These are phyloP conservation scores for Cymbopogon flexuosus DNA, from an alignment of 202 grass and related monocot species.

Conservation along the genomic window DNA sequence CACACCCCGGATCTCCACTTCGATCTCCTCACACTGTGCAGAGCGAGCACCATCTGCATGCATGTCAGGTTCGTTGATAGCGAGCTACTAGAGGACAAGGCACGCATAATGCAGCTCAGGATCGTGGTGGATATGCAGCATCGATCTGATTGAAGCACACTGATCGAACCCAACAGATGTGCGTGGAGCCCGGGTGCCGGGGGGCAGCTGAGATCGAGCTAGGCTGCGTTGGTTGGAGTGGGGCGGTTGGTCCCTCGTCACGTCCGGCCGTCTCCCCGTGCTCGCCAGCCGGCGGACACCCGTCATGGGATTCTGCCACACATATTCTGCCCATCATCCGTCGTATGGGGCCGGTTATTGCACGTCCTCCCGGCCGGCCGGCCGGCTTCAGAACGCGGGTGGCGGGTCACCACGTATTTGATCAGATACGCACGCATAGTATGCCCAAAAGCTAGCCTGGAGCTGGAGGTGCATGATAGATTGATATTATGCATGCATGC, in stretches of 20 bases:
- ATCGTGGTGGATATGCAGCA: not conserved
- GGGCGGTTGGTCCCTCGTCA: slow-evolving; percentile 22
- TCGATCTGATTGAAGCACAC: not conserved
- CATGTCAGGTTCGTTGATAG: not conserved
- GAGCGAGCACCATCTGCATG: not conserved
- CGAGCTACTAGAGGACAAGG: not conserved
- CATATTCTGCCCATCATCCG: not conserved
- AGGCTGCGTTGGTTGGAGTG: not conserved
- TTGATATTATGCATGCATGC: slow-evolving; percentile 18
- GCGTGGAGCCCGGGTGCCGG: not conserved
- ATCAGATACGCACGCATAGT: not conserved
- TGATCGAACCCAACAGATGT: no score
- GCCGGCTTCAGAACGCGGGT: not conserved
- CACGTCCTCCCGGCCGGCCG: not conserved
- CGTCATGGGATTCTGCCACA: slow-evolving; percentile 25
- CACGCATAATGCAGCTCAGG: not conserved
- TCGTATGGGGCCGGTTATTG: not conserved
- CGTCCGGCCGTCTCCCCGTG: slow-evolving; percentile 21
- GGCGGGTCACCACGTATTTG: slow-evolving; percentile 12
- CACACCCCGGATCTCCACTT: not conserved
- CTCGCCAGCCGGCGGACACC: slow-evolving; percentile 28
- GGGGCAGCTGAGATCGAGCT: no score
- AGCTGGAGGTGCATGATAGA: not conserved
- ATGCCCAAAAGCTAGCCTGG: not conserved
- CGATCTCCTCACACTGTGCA: not conserved